Evolutionary conservation across 1,139 yeast genomes (phyloP), one percentile per base, ranked within the genome.

Genomic region (Protomyces inundatus): DNA sequence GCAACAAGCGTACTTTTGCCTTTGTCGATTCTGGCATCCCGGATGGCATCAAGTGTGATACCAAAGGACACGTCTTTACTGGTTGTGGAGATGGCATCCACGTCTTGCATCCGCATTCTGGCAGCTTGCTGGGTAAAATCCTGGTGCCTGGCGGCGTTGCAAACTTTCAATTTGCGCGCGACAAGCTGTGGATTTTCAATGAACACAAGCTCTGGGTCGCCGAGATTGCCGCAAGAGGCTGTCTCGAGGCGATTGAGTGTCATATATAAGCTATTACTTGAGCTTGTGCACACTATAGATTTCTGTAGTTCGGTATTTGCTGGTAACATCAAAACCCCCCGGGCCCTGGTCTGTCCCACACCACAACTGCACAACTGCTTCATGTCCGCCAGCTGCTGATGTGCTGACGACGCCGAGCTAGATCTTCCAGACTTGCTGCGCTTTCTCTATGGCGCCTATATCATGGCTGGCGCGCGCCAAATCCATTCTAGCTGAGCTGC

Each of bases 71-170:
- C 55, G 72, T 73, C 2, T 72, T 69, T 54, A 68, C 72, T 6
- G 74, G 74, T 3, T 71, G 74, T 55, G 67, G 64, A 3, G 73
- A 71, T 58, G 74, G 73, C 6, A 64, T 73, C n/a, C 71, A 71
- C 23, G 72, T 72, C n/a, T 73, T 74, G 74, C 68, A 70, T 56
- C 52, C 58, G 4, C n/a, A 10, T 1, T 66, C 66, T 32, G 75
- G 75, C 6, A 42, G 54, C 10, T 65, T 72, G n/a, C 62, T 72
- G 16, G 74, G 74, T 23, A 72, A 71, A 65, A 65, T 72, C n/a
- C 54, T 67, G 6, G 65, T 69, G 37, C 71, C 70, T 9, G 71
- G 68, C 0, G 70, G 70, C 0, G 71, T 72, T 4, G 72, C 73
- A 5, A 73, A 73, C 64, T 72, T 73, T 63, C 65, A 69, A 52